phyloP scores from a whole-genome alignment of 352 stramenopile genomes.

The Blastocystis sp. region DNA sequence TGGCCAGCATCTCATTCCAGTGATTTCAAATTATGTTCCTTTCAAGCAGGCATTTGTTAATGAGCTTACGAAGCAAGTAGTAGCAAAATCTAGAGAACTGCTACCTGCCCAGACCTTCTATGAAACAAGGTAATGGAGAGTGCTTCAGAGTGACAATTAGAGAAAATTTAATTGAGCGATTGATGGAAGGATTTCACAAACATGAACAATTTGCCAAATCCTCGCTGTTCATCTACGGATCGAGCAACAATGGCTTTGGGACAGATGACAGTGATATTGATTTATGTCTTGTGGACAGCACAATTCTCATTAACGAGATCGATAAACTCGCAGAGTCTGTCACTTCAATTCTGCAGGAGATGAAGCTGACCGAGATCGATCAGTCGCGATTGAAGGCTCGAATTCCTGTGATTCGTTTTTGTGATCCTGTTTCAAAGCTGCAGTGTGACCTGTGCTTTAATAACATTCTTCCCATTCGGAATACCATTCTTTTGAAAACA shows the following conservation, averaged over 20 bases:
- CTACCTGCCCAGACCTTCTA: not conserved
- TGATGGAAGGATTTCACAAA: not conserved
- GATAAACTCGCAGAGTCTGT: slow-evolving; percentile 70
- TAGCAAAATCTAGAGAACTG: not conserved
- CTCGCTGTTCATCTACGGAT: slow-evolving; percentile 77
- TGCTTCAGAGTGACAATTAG: not conserved
- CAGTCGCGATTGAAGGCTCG: slow-evolving; percentile 71
- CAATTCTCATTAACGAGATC: not conserved
- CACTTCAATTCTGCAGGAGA: slow-evolving; percentile 46
- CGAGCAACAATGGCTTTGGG: slow-evolving; percentile 91
- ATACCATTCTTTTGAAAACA: slow-evolving; percentile 85
- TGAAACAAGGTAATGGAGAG: not conserved
- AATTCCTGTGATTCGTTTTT: slow-evolving; percentile 96
- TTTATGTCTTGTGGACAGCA: slow-evolving; percentile 74
- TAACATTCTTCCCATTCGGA: slow-evolving; percentile 90
- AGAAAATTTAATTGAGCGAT: slow-evolving; percentile 19
- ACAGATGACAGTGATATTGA: slow-evolving; percentile 82
- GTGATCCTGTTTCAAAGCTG: slow-evolving; percentile 71
- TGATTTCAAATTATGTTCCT: not conserved
- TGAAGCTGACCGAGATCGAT: slow-evolving; percentile 62
- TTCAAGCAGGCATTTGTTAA: not conserved
- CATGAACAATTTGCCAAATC: not conserved
- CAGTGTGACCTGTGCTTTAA: slow-evolving; percentile 85
- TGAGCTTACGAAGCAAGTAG: not conserved
- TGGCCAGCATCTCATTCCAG: not conserved